Conservation (phyloP, 345 rosid genomes). For the Brassica juncea region DNA sequence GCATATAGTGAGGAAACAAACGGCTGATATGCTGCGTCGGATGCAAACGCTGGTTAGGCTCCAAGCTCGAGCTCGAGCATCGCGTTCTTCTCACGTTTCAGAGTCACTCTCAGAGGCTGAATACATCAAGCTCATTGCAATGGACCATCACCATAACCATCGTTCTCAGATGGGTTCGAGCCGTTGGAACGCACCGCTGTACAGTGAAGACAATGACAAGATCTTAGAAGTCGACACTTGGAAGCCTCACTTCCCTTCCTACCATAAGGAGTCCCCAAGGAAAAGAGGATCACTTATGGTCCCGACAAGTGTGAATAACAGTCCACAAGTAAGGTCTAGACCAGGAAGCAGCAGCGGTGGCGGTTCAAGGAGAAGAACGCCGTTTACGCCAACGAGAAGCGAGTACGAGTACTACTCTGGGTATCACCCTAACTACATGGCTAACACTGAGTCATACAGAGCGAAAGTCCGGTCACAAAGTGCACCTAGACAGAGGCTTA, state of each 20-base stretch:
- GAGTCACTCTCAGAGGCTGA: constrained; percentile 52
- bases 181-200: constrained; percentile 52
- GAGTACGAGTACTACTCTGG: constrained; percentile 64
- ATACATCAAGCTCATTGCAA: constrained; percentile 34
- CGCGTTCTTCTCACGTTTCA: constrained; percentile 52
- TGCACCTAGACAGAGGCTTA: constrained; percentile 87
- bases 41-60: constrained; percentile 81
- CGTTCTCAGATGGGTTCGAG: constrained; percentile 49
- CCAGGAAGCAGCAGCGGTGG: constrained; percentile 66
- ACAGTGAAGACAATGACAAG: constrained; percentile 62
- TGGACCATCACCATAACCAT: constrained; percentile 37
- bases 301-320: constrained; percentile 62
- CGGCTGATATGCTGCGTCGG: constrained; percentile 72
- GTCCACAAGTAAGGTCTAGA: constrained; percentile 72
- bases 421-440: constrained; percentile 84
- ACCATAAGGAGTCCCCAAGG: constrained; percentile 55
- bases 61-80: constrained; percentile 76
- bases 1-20: constrained; percentile 85
- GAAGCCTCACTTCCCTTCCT: constrained; percentile 65
- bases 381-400: constrained; percentile 77
- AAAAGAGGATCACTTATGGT: constrained; percentile 47
- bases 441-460: constrained; percentile 81
- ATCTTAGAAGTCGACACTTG: constrained; percentile 95
- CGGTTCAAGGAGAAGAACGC: constrained; percentile 59
- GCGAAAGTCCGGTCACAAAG: constrained; percentile 91